Evolutionary conservation across 805 yeast species (phyloP).

Genomic region (Hanseniaspora lachancei): DNA sequence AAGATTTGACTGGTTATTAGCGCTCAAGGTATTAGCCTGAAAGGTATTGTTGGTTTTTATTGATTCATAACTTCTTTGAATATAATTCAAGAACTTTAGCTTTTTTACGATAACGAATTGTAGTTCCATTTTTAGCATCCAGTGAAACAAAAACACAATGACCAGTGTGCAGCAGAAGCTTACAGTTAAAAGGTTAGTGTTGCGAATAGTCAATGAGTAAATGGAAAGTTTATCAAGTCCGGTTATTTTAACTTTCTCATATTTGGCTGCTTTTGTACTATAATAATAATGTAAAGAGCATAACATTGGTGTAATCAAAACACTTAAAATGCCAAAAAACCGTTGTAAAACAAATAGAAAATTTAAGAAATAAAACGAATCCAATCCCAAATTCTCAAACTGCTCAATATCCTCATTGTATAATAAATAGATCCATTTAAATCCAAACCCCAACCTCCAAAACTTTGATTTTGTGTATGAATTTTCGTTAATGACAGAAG

Average conservation of each 20-base stretch:
- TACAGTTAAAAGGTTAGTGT: slow-evolving; percentile 38
- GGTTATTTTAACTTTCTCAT: slow-evolving; percentile 14
- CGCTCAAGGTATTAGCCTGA: slow-evolving; percentile 16
- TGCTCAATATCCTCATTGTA: slow-evolving; percentile 28
- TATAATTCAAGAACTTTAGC: slow-evolving; percentile 28
- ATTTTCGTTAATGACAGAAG: background rate
- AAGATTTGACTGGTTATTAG: slow-evolving; percentile 30
- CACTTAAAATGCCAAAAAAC: slow-evolving; percentile 40
- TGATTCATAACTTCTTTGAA: slow-evolving; percentile 20
- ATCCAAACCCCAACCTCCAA: slow-evolving; percentile 24
- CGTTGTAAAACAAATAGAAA: slow-evolving; percentile 40
- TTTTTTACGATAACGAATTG: slow-evolving; percentile 37
- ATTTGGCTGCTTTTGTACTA: background rate
- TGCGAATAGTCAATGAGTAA: slow-evolving; percentile 48
- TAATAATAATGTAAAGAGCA: slow-evolving; percentile 44
- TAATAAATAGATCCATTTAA: slow-evolving; percentile 45
- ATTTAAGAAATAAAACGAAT: slow-evolving; percentile 60
- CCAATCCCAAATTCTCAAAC: slow-evolving; percentile 48
- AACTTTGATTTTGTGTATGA: background rate
- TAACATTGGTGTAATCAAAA: slow-evolving; percentile 44
- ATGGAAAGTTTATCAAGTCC: slow-evolving; percentile 62
- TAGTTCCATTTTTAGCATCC: slow-evolving; percentile 44
- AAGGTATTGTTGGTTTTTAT: slow-evolving; percentile 17
- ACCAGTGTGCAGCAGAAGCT: slow-evolving; percentile 51
- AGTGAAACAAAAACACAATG: slow-evolving; percentile 45